These are phyloP conservation scores for Paraglomus brasilianum DNA, from an alignment of 192 early-diverging fungal species.

Conservation along the genomic window DNA sequence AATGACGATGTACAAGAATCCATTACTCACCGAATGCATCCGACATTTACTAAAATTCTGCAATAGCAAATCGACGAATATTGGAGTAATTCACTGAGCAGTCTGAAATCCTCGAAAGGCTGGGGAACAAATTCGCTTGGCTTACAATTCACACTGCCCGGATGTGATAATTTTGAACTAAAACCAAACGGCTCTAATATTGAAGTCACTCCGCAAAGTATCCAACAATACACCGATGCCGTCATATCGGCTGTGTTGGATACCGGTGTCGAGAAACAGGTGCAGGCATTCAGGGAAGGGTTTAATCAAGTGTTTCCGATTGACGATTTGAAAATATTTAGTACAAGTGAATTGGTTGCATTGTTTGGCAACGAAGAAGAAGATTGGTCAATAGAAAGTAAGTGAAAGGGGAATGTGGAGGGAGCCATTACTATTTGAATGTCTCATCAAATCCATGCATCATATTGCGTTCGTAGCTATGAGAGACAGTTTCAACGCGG, in stretches of 20 bases:
- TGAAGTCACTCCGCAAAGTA: neutral
- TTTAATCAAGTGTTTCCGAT: conserved; percentile 81
- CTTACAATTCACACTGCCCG: too few relatives aligned
- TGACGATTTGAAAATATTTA: conserved; percentile 67
- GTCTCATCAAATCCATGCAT: neutral
- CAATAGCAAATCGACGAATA: neutral
- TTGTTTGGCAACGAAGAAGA: conserved; percentile 70
- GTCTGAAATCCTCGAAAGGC: too few relatives aligned
- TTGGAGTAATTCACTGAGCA: neutral
- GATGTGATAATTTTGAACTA: neutral
- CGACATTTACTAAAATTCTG: neutral
- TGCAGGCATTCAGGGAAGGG: conserved; percentile 76
- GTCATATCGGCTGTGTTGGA: conserved; percentile 37
- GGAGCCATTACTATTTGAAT: neutral
- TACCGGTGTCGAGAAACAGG: conserved; percentile 64
- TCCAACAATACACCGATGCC: neutral
- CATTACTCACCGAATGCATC: neutral
- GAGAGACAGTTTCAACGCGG: conserved; percentile 68
- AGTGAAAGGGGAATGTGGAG: conserved; percentile 25
- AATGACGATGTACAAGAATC: too few relatives aligned
- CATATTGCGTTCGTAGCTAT: conserved; percentile 47
- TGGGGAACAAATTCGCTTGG: too few relatives aligned
- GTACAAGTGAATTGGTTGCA: conserved; percentile 65
- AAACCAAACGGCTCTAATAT: neutral
- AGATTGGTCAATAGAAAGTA: conserved; percentile 73